Evolutionary conservation across 2,329 filamentous ascomycete species (phyloP).

Genomic region (Celoporthe dispersa): DNA sequence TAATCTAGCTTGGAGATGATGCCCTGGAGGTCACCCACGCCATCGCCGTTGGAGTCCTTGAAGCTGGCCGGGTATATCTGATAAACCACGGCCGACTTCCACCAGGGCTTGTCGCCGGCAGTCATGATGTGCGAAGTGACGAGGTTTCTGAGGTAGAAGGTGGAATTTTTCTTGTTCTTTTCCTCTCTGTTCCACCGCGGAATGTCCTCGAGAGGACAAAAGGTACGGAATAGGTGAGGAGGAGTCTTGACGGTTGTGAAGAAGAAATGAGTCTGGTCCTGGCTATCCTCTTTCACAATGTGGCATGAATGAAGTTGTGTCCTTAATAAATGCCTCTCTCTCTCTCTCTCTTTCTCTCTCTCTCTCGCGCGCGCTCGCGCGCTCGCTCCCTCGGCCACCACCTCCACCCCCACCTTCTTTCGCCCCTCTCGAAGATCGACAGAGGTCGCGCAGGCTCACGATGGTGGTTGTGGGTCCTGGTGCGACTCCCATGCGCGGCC

Average conservation of each 20-base stretch:
- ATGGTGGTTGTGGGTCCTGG: neutral
- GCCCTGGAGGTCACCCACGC: slow-evolving; percentile 46
- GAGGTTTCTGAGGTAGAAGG: neutral
- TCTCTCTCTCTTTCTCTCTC: too few relatives aligned
- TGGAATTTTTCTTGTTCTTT: too few relatives aligned
- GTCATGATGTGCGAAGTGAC: neutral
- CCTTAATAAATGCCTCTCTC: neutral
- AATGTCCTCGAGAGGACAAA: neutral
- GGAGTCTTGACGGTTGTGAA: neutral
- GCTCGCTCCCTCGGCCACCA: too few relatives aligned
- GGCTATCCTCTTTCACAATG: neutral
- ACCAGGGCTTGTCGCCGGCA: neutral
- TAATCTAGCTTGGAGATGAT: slow-evolving; percentile 62
- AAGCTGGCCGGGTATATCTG: slow-evolving; percentile 65
- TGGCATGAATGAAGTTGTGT: neutral
- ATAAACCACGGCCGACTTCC: slow-evolving; percentile 4
- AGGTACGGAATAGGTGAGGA: neutral
- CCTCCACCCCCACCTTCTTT: neutral
- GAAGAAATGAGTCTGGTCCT: too few relatives aligned
- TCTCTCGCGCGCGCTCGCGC: too few relatives aligned
- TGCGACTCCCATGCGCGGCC: neutral
- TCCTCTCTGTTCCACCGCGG: too few relatives aligned
- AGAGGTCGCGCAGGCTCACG: neutral
- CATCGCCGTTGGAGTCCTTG: slow-evolving; percentile 61
- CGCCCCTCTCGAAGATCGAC: neutral